phyloP scores from a whole-genome alignment of 1,139 yeast genomes.

The Spathaspora jeffriesii region DNA sequence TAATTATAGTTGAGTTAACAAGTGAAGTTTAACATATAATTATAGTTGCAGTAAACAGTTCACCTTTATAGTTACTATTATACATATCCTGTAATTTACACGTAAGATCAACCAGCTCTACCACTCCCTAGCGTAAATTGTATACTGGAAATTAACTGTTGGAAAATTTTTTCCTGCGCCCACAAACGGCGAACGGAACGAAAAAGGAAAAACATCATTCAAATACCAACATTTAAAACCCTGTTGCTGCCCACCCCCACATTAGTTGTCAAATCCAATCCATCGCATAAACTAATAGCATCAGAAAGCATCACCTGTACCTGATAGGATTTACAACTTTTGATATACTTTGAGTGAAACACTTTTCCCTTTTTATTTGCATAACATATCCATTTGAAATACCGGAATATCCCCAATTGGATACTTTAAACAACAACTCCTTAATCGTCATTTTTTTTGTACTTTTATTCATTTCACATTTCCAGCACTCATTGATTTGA shows the following conservation, averaged over 20 bases:
- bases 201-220: slow-evolving; percentile 1
- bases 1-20: background rate
- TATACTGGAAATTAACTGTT: background rate
- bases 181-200: background rate
- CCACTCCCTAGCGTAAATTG: background rate
- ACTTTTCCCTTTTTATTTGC: background rate
- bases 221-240: background rate
- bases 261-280: slow-evolving; percentile 3
- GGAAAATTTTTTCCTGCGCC: background rate
- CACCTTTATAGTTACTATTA: too few relatives aligned
- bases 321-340: slow-evolving; percentile 4
- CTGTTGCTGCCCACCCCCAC: background rate
- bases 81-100: slow-evolving; percentile 1
- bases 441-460: background rate
- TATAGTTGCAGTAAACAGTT: too few relatives aligned
- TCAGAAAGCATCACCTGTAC: background rate
- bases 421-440: background rate
- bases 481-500: slow-evolving; percentile 3
- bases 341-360: background rate
- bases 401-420: background rate
- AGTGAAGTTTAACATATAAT: too few relatives aligned
- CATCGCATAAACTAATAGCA: background rate
- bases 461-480: slow-evolving; percentile 3
- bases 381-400: background rate
- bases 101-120: background rate